These are phyloP conservation scores for Calonectria hongkongensis DNA, from an alignment of 2,329 filamentous ascomycete species.

Conservation along the genomic window DNA sequence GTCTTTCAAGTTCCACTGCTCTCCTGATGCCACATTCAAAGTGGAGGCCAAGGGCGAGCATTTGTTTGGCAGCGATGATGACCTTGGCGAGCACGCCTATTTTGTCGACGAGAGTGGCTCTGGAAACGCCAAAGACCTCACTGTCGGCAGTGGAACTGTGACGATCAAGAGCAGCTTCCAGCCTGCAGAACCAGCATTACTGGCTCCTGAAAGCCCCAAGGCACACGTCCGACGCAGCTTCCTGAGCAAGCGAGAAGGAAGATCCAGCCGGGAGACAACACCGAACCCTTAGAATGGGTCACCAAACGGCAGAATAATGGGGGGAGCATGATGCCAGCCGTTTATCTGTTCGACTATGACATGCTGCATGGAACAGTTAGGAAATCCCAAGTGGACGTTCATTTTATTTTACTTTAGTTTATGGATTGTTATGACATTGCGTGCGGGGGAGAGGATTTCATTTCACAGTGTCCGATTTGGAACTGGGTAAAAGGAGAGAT, in stretches of 20 bases:
- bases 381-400: not conserved
- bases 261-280: conserved; percentile 66
- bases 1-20: conserved; percentile 85
- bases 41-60: conserved; percentile 90
- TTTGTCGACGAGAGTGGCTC: conserved; percentile 88
- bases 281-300: conserved; percentile 56
- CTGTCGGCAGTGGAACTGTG: conserved; percentile 83
- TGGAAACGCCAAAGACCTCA: conserved; percentile 82
- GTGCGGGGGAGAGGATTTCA: conserved; percentile 26
- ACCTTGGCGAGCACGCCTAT: conserved; percentile 90
- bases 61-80: conserved; percentile 88
- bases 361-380: not conserved
- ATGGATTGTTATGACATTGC: conserved; percentile 30
- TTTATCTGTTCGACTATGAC: conserved; percentile 15
- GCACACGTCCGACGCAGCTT: conserved; percentile 71
- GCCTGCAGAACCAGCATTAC: conserved; percentile 65
- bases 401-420: conserved; percentile 28
- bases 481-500: conserved; percentile 31
- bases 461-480: conserved; percentile 25
- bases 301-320: not conserved
- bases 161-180: conserved; percentile 84
- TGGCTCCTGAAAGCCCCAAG: conserved; percentile 68
- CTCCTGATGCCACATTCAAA: conserved; percentile 90
- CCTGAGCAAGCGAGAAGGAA: conserved; percentile 70
- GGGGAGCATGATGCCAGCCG: conserved; percentile 26